Percentiles rank a stretch among this genome's conserved stretches.
Evolutionary conservation across 2,329 filamentous ascomycete species (phyloP).

Genomic region (Phialocephala sp.): DNA sequence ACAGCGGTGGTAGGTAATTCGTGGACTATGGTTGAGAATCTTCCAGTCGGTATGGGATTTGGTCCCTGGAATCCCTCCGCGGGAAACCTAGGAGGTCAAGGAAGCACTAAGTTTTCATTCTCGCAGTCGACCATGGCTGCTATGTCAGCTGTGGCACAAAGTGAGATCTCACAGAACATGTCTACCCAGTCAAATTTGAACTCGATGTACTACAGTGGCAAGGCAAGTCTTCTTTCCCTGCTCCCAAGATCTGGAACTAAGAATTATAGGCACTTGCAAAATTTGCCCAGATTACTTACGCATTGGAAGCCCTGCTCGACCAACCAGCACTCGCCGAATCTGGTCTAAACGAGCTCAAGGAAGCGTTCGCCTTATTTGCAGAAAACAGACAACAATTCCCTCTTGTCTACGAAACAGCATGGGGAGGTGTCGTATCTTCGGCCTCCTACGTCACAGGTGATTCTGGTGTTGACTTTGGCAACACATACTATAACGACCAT

Average conservation of each 20-base stretch:
- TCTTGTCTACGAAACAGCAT: slow-evolving; percentile 69
- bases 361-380: slow-evolving; percentile 68
- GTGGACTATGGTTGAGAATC: slow-evolving; percentile 79
- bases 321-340: slow-evolving; percentile 61
- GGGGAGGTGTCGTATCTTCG: slow-evolving; percentile 82
- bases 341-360: slow-evolving; percentile 67
- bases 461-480: slow-evolving; percentile 82
- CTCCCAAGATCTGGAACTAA: slow-evolving; percentile 42
- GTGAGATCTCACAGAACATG: slow-evolving; percentile 80
- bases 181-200: slow-evolving; percentile 73
- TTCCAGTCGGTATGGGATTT: slow-evolving; percentile 79
- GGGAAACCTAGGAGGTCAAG: slow-evolving; percentile 29
- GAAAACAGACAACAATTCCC: slow-evolving; percentile 71
- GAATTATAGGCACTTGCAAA: slow-evolving; percentile 68
- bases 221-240: slow-evolving; percentile 53
- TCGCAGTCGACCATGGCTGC: slow-evolving; percentile 59
- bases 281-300: slow-evolving; percentile 73
- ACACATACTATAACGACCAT: slow-evolving; percentile 81
- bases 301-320: slow-evolving; percentile 65
- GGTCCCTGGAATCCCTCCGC: slow-evolving; percentile 72
- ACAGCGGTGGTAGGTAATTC: slow-evolving; percentile 72
- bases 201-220: slow-evolving; percentile 94
- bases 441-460: slow-evolving; percentile 75
- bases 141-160: slow-evolving; percentile 67
- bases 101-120: slow-evolving; percentile 51